phyloP scores from a whole-genome alignment of 208 protist genomes.

The Leishmania gerbilli region DNA sequence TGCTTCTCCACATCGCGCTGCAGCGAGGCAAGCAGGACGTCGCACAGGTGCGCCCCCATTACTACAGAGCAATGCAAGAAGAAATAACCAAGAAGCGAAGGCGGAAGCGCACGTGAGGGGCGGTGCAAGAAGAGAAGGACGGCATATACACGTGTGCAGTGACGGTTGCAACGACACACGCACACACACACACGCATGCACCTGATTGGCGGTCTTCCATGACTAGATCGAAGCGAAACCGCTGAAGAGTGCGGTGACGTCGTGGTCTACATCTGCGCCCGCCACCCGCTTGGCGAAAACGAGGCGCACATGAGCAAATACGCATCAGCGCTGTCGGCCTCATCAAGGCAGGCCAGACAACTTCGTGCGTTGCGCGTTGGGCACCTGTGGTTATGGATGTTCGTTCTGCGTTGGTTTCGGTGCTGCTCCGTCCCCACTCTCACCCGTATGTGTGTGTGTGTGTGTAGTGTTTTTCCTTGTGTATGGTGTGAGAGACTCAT shows the following conservation, averaged over 20 bases:
- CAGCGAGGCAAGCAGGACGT: not conserved
- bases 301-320: no score
- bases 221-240: not conserved
- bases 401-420: not conserved
- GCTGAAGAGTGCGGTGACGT: not conserved
- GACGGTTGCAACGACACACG: not conserved
- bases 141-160: not conserved
- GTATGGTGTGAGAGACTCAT: no score
- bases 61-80: not conserved
- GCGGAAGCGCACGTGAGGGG: not conserved
- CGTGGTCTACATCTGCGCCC: not conserved
- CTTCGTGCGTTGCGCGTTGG: not conserved
- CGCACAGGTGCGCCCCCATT: not conserved
- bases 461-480: not conserved
- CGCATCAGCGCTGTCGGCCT: not conserved
- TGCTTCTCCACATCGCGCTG: constrained; percentile 3
- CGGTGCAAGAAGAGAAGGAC: not conserved
- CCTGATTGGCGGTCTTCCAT: not conserved
- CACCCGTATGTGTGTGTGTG: not conserved
- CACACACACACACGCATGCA: not conserved
- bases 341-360: not conserved
- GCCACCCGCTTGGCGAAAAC: no score
- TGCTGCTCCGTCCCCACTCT: not conserved
- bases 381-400: not conserved
- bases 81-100: not conserved